Conservation (phyloP, 768 basidiomycete species). For the Lentinus tigrinus region DNA sequence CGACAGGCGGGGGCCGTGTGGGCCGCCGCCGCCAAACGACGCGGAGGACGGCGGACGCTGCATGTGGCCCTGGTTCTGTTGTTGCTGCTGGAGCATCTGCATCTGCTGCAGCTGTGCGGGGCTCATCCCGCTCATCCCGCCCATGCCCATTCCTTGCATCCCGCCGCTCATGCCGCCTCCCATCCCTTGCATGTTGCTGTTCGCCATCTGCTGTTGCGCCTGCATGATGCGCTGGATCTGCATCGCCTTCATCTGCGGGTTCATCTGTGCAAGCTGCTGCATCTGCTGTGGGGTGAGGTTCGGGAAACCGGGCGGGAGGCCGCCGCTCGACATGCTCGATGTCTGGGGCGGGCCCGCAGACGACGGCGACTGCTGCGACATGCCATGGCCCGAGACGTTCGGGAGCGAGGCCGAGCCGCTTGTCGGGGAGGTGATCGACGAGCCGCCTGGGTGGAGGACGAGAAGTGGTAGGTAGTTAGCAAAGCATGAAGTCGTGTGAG, state of each 20-base stretch:
- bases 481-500: not conserved
- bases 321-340: not conserved
- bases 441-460: not conserved
- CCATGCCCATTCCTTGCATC: slow-evolving; percentile 11
- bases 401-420: slow-evolving; percentile 8
- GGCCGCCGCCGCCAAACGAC: slow-evolving; percentile 4
- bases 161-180: slow-evolving; percentile 1
- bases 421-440: slow-evolving; percentile 6
- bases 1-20: slow-evolving; percentile 14
- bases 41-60: slow-evolving; percentile 19
- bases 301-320: slow-evolving; percentile 4
- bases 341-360: slow-evolving; percentile 2
- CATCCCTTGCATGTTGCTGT: not conserved
- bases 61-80: slow-evolving; percentile 2
- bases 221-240: slow-evolving; percentile 29
- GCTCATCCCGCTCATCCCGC: slow-evolving; percentile 11
- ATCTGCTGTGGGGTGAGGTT: slow-evolving; percentile 17
- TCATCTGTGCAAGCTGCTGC: slow-evolving; percentile 30
- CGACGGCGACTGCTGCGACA: slow-evolving; percentile 5
- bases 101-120: slow-evolving; percentile 26
- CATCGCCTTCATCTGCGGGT: slow-evolving; percentile 22
- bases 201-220: not conserved
- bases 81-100: slow-evolving; percentile 22
- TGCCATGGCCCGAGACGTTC: slow-evolving; percentile 5
- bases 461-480: not conserved